Conservation (phyloP, 2,329 filamentous ascomycete species). For the Epicoccum sorghinum region DNA sequence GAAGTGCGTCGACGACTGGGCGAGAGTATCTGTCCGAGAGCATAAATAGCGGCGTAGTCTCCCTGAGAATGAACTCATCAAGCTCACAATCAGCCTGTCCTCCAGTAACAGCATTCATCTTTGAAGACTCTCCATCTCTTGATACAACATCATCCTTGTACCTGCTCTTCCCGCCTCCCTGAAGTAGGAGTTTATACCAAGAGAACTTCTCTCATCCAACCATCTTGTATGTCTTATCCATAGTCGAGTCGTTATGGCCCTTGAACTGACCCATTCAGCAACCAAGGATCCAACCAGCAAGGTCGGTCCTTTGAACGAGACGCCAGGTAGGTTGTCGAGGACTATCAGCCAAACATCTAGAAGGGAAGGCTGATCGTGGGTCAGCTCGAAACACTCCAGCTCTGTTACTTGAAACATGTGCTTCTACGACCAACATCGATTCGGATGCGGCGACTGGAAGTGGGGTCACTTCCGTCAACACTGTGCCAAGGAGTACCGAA, state of each 20-base stretch:
- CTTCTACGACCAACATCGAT: slow-evolving; percentile 91
- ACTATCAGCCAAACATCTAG: slow-evolving; percentile 37
- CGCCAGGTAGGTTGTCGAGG: slow-evolving; percentile 38
- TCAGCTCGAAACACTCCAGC: slow-evolving; percentile 35
- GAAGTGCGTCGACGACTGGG: slow-evolving; percentile 32
- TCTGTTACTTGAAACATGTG: slow-evolving; percentile 69
- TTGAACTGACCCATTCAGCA: slow-evolving; percentile 34
- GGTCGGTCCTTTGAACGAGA: slow-evolving; percentile 28
- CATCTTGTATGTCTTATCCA: slow-evolving; percentile 38
- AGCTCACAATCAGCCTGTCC: slow-evolving; percentile 32
- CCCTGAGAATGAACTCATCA: slow-evolving; percentile 35
- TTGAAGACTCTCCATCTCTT: slow-evolving; percentile 37
- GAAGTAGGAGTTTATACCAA: slow-evolving; percentile 13
- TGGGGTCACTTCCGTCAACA: slow-evolving; percentile 93
- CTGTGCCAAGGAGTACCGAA: slow-evolving; percentile 93
- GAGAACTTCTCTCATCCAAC: slow-evolving; percentile 39
- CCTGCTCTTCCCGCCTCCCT: slow-evolving; percentile 26
- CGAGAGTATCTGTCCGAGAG: slow-evolving; percentile 35
- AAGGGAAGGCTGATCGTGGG: slow-evolving; percentile 36
- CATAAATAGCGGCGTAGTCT: slow-evolving; percentile 49
- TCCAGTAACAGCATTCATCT: slow-evolving; percentile 37
- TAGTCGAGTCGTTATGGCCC: slow-evolving; percentile 30
- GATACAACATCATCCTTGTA: slow-evolving; percentile 34
- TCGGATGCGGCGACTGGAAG: slow-evolving; percentile 87
- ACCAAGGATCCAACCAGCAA: slow-evolving; percentile 20